Evolutionary conservation across 495 filamentous ascomycete species (phyloP), one percentile per base, ranked within the genome.

Genomic region (Lophiotrema nucula): DNA sequence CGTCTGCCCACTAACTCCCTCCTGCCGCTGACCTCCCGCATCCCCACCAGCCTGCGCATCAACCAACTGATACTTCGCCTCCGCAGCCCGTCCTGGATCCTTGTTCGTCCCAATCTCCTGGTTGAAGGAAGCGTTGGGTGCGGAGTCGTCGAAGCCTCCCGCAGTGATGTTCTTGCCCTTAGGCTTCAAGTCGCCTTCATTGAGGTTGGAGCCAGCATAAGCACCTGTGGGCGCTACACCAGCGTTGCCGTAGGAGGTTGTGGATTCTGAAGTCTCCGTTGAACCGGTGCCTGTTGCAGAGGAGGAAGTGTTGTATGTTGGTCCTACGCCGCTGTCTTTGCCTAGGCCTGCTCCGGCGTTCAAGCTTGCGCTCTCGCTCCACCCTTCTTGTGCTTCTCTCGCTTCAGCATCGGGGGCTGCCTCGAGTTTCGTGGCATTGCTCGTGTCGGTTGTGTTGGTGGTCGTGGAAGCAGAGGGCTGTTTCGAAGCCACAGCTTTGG

Each of bases 41-140:
- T 67, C 69, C 12, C 27, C 52, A 16, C 62, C 69, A 60, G 73
- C 74, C 62, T 77, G 64, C 35, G 71, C 72, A 50, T 68, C 66
- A 16, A 43, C 56, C 35, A 65, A 70, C 72, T 79, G 66, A 58
- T 82, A 77, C 48, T 77, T 73, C 22, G 70, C 53, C 71, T 78
- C 75, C 13, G 82, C 82, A 16, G 69, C 54, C 22, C 83, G 70
- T n/a, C 81, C 81, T 19, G 85, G 84, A 71, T 88, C 85, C 55
- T 85, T 74, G 53, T 80, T 65, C 5, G 70, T 70, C 3, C 84
- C 85, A 65, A 88, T 81, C 2, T 85, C 81, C 19, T 73, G 66
- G 44, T 66, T 80, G 67, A 82, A 86, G 65, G 81, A 85, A 15
- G 78, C 80, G 53, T 86, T 87, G 18, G 79, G 75, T 16, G 48